Percentiles rank a stretch among this genome's conserved stretches.
Conservation (phyloP, 2,329 filamentous ascomycete species). For the Aspergillus intermedius region DNA sequence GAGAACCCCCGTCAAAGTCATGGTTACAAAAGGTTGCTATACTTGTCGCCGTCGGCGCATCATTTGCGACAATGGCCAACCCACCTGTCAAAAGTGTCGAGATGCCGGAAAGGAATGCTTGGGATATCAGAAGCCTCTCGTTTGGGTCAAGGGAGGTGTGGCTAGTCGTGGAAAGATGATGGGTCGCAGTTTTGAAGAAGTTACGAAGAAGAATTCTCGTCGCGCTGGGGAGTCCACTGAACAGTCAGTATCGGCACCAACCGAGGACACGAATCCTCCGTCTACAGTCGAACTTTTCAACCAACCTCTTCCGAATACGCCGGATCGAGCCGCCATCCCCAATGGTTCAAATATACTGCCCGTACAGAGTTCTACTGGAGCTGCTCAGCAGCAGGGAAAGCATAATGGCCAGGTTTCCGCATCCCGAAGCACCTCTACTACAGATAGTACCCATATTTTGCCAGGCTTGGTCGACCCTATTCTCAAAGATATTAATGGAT, state of each 20-base stretch:
- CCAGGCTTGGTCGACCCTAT: conserved; percentile 42
- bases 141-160: conserved; percentile 39
- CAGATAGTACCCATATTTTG: conserved; percentile 25
- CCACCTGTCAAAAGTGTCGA: conserved; percentile 37
- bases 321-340: too few relatives aligned
- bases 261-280: not conserved
- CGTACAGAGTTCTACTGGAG: not conserved
- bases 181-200: conserved; percentile 46
- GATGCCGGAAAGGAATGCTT: conserved; percentile 39
- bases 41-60: conserved; percentile 40
- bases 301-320: conserved; percentile 7
- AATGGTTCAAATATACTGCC: not conserved
- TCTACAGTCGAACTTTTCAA: not conserved
- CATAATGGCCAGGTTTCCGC: not conserved
- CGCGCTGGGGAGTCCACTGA: not conserved
- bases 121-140: conserved; percentile 37
- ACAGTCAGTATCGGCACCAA: not conserved
- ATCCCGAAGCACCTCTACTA: not conserved
- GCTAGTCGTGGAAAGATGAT: conserved; percentile 45
- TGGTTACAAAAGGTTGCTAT: conserved; percentile 37
- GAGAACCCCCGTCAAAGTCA: conserved; percentile 9
- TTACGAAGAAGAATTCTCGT: conserved; percentile 11
- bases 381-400: not conserved
- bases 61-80: conserved; percentile 38
- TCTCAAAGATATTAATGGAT: conserved; percentile 39